Conservation (phyloP, 257 asterid genomes). For the Cordia subcordata region DNA sequence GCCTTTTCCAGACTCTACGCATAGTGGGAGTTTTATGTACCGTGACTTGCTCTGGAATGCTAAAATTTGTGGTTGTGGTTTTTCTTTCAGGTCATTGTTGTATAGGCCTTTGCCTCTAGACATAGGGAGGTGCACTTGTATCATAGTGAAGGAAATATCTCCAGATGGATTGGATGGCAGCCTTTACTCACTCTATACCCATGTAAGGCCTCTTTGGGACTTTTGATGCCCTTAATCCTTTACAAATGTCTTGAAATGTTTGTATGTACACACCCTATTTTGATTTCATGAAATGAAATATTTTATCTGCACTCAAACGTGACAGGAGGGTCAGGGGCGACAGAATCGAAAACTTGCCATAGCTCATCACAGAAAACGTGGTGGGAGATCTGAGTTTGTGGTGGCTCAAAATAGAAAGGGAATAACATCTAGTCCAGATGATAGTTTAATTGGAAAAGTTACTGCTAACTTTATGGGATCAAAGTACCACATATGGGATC, state of each 20-base stretch:
- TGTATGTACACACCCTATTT: no score
- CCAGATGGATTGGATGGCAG: slow-evolving; percentile 54
- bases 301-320: neutral
- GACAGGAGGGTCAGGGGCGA: slow-evolving; percentile 89
- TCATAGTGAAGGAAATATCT: slow-evolving; percentile 77
- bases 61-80: neutral
- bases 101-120: slow-evolving; percentile 87
- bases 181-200: slow-evolving; percentile 74
- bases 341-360: slow-evolving; percentile 85
- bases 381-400: slow-evolving; percentile 76
- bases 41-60: neutral
- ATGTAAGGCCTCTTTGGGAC: slow-evolving; percentile 38
- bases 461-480: slow-evolving; percentile 79
- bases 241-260: no score
- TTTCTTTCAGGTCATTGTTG: slow-evolving; percentile 57
- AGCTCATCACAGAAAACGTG: slow-evolving; percentile 60
- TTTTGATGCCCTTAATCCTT: neutral
- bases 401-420: slow-evolving; percentile 64
- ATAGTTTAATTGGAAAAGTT: slow-evolving; percentile 59
- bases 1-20: no score
- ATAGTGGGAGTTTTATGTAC: no score
- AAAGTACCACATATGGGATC: slow-evolving; percentile 77
- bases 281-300: no score
- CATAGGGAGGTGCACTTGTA: slow-evolving; percentile 81
- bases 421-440: slow-evolving; percentile 37